These are phyloP conservation scores for Nepenthes gracilis DNA, from an alignment of 148 eudicot genomes.

Conservation along the genomic window DNA sequence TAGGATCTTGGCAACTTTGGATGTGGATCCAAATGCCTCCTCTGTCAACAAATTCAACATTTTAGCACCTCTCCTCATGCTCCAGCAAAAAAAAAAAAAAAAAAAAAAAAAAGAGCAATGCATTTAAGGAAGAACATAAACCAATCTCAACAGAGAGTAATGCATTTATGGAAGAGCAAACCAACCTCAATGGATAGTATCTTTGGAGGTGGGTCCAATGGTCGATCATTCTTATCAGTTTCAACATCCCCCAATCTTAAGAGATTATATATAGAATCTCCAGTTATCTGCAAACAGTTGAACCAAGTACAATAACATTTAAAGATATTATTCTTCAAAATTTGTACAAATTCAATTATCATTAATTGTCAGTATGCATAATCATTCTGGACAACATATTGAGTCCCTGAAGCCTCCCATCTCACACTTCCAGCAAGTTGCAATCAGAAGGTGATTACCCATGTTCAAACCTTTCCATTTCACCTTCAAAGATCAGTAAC, in stretches of 20 bases:
- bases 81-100: not conserved
- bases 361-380: too few relatives aligned
- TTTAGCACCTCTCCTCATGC: not conserved
- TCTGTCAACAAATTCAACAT: too few relatives aligned
- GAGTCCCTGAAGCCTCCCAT: too few relatives aligned
- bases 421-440: too few relatives aligned
- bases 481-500: too few relatives aligned
- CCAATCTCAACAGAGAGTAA: conserved; percentile 64
- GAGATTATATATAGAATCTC: conserved; percentile 90
- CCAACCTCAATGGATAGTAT: conserved; percentile 69
- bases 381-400: too few relatives aligned
- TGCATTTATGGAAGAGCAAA: not conserved
- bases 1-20: too few relatives aligned
- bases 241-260: conserved; percentile 78
- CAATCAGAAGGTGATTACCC: too few relatives aligned
- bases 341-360: not conserved
- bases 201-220: conserved; percentile 81
- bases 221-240: conserved; percentile 75
- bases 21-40: too few relatives aligned
- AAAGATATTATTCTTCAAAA: not conserved
- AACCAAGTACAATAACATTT: not conserved
- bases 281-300: conserved; percentile 60
- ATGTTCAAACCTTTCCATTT: too few relatives aligned
- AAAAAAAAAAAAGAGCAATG: not conserved
- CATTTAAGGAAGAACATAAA: not conserved